Evolutionary conservation across 2,329 filamentous ascomycete species (phyloP).

Genomic region (Aspergillus jensenii): DNA sequence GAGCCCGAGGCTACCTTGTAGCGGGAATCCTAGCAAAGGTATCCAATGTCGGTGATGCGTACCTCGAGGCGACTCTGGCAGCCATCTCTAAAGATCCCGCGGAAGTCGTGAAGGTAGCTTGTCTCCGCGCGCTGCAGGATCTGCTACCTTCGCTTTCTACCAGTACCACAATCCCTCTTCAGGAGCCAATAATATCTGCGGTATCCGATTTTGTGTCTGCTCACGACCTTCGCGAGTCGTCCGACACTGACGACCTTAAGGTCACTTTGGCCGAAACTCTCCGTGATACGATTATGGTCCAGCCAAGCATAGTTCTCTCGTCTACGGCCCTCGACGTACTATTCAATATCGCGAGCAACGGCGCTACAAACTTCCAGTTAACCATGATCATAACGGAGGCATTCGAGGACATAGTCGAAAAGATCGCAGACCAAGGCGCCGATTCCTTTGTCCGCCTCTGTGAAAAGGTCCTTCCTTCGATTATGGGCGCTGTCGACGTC

Average conservation of each 20-base stretch:
- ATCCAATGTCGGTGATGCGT: constrained; percentile 50
- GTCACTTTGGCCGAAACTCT: constrained; percentile 87
- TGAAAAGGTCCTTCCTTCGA: constrained; percentile 78
- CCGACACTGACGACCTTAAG: constrained; percentile 87
- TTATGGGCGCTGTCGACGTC: constrained; percentile 87
- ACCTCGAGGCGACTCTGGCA: constrained; percentile 63
- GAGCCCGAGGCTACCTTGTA: constrained; percentile 83
- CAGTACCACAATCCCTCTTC: constrained; percentile 54
- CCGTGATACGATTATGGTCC: constrained; percentile 76
- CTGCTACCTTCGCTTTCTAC: constrained; percentile 57
- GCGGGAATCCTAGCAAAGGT: constrained; percentile 76
- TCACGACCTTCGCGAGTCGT: constrained; percentile 79
- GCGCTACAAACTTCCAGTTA: constrained; percentile 86
- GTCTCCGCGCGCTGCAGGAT: constrained; percentile 79
- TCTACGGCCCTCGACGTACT: constrained; percentile 73
- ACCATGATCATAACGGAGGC: constrained; percentile 84
- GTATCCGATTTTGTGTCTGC: constrained; percentile 72
- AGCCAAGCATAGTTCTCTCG: constrained; percentile 71
- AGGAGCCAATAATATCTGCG: constrained; percentile 60
- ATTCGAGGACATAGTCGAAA: constrained; percentile 81
- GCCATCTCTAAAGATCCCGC: constrained; percentile 73
- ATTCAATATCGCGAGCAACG: constrained; percentile 85
- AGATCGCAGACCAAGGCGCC: constrained; percentile 62
- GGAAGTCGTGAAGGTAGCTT: constrained; percentile 89
- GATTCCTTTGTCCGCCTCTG: constrained; percentile 77